Percentiles rank a stretch among this genome's conserved stretches.
phyloP scores from a whole-genome alignment of 768 basidiomycete species.

The Xerocomellus chrysenteron region DNA sequence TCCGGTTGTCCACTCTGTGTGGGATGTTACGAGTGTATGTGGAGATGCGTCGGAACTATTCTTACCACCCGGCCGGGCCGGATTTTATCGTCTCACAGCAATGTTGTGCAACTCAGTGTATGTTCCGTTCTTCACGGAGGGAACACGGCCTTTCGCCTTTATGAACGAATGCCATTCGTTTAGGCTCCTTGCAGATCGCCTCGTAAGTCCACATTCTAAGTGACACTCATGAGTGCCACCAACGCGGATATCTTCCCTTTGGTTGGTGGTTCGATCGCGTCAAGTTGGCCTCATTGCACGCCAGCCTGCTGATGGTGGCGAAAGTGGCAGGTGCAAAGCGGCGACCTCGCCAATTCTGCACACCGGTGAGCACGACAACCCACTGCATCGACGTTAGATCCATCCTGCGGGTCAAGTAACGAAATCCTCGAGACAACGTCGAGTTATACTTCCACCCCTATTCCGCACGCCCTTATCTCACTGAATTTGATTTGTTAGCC shows the following conservation, averaged over 20 bases:
- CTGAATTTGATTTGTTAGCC: slow-evolving; percentile 34
- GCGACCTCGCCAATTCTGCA: slow-evolving; percentile 5
- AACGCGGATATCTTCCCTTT: slow-evolving; percentile 2
- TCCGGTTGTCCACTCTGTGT: background rate
- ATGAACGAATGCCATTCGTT: background rate
- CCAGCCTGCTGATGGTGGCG: slow-evolving; percentile 17
- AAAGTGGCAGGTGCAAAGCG: slow-evolving; percentile 6
- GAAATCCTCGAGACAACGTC: slow-evolving; percentile 45
- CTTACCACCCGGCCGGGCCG: background rate
- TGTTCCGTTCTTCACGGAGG: slow-evolving; percentile 4
- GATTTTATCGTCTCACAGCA: background rate
- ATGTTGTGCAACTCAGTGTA: background rate
- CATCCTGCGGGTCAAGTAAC: slow-evolving; percentile 14
- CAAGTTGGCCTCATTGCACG: slow-evolving; percentile 15
- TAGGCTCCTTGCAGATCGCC: slow-evolving; percentile 11
- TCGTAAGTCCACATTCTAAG: slow-evolving; percentile 4
- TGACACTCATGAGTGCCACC: slow-evolving; percentile 4
- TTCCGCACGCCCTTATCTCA: slow-evolving; percentile 7
- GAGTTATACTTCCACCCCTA: slow-evolving; percentile 11
- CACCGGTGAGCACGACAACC: background rate
- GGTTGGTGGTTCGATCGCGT: slow-evolving; percentile 2
- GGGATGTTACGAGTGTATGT: background rate
- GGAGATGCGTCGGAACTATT: background rate
- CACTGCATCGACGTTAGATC: slow-evolving; percentile 12
- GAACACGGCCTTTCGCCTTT: background rate